A percentile compares a stretch with the other conserved stretches of the same genome.
These are phyloP conservation scores for Apiospora aurea DNA, from an alignment of 2,329 filamentous ascomycete species.

Conservation along the genomic window DNA sequence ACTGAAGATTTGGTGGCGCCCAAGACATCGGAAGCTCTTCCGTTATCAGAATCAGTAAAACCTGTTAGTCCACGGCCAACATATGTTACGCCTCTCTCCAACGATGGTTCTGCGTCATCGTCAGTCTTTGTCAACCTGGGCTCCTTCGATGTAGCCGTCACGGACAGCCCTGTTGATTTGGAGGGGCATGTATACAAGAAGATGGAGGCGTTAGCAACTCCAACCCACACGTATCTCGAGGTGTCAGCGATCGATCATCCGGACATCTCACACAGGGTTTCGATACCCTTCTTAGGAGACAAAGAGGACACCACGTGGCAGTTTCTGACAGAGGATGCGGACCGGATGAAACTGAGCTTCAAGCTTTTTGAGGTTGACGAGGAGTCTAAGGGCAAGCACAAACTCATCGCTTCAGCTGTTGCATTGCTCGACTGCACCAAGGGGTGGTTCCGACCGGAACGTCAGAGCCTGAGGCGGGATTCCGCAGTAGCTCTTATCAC, in stretches of 20 bases:
- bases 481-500: slow-evolving; percentile 23
- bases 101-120: background rate
- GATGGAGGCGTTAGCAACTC: no score
- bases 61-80: background rate
- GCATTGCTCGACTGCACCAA: slow-evolving; percentile 21
- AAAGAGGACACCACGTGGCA: slow-evolving; percentile 24
- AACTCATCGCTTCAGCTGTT: slow-evolving; percentile 19
- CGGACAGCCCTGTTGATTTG: background rate
- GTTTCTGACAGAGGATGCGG: slow-evolving; percentile 23
- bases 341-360: slow-evolving; percentile 25
- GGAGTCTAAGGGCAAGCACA: background rate
- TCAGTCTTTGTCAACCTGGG: slow-evolving; percentile 27
- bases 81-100: background rate
- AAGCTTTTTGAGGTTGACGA: slow-evolving; percentile 22
- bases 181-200: background rate
- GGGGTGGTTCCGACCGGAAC: slow-evolving; percentile 28
- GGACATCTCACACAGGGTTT: slow-evolving; percentile 17
- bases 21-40: background rate
- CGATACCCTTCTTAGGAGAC: slow-evolving; percentile 25
- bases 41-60: background rate
- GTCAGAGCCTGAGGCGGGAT: slow-evolving; percentile 28
- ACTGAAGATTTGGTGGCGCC: background rate
- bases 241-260: background rate
- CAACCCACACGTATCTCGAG: background rate
- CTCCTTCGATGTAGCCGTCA: slow-evolving; percentile 24